Percentiles rank a stretch among this genome's conserved stretches.
Conservation (phyloP, 768 basidiomycete genomes). For the Psilocybe cyanescens region DNA sequence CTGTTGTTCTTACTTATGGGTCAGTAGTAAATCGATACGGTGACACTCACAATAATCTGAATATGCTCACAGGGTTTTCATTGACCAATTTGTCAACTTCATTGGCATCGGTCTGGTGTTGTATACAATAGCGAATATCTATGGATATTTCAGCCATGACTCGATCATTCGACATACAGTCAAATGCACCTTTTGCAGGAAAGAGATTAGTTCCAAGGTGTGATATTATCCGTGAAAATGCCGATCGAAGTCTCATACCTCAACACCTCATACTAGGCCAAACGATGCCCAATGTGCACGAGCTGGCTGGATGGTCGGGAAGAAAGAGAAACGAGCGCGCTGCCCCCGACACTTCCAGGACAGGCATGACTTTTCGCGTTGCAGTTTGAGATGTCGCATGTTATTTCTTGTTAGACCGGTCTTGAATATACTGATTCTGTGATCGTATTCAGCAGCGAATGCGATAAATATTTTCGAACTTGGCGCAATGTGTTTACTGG, state of each 20-base stretch:
- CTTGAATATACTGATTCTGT: not conserved
- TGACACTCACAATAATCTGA: not conserved
- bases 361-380: not conserved
- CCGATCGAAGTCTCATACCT: not conserved
- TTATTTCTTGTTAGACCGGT: not conserved
- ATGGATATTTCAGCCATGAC: constrained; percentile 39
- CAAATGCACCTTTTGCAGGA: constrained; percentile 46
- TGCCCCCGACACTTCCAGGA: constrained; percentile 6
- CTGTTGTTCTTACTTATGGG: constrained; percentile 43
- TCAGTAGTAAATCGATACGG: constrained; percentile 3
- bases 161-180: constrained; percentile 44
- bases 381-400: not conserved
- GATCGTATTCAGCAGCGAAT: not conserved
- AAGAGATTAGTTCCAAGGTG: constrained; percentile 45
- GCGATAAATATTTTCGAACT: not conserved
- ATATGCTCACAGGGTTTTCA: constrained; percentile 32
- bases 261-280: constrained; percentile 27
- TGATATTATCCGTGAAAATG: constrained; percentile 1
- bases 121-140: constrained; percentile 40
- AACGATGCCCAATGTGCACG: constrained; percentile 44
- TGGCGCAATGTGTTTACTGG: no score
- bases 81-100: constrained; percentile 41
- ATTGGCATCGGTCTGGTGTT: constrained; percentile 40
- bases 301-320: constrained; percentile 47
- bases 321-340: constrained; percentile 32